Evolutionary conservation across 345 rosid species (phyloP).

Genomic region (Trapa incisa): DNA sequence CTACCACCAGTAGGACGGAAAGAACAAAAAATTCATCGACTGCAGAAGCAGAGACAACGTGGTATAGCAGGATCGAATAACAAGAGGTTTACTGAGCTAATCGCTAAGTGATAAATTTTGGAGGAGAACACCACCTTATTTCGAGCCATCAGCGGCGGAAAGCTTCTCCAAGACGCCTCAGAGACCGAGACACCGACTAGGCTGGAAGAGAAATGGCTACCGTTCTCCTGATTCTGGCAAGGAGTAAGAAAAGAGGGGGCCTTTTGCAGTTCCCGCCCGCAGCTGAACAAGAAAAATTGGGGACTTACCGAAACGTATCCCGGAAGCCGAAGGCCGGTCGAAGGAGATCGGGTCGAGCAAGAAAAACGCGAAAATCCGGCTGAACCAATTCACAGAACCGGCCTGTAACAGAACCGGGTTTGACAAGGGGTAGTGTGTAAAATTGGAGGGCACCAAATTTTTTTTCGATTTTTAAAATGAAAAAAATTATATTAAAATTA

Average conservation of each 20-base stretch:
- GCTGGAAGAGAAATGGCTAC: not conserved
- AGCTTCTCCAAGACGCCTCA: constrained; percentile 10
- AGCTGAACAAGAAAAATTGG: not conserved
- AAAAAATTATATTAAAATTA: too few species aligned
- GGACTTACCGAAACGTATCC: not conserved
- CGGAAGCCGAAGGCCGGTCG: not conserved
- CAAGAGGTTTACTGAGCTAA: not conserved
- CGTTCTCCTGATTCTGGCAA: not conserved
- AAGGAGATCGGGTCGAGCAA: not conserved
- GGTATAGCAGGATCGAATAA: not conserved
- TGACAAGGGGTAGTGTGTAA: too few species aligned
- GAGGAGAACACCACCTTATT: constrained; percentile 36
- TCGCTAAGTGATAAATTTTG: not conserved
- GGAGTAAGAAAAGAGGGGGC: not conserved
- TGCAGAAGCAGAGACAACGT: not conserved
- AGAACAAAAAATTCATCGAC: not conserved
- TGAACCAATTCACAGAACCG: too few species aligned
- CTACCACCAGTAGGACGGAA: not conserved
- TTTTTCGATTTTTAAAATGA: too few species aligned
- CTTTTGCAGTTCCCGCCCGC: constrained; percentile 3
- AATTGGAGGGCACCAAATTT: too few species aligned
- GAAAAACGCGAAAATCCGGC: too few species aligned
- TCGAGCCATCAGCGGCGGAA: constrained; percentile 43
- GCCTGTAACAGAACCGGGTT: too few species aligned
- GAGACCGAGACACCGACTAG: not conserved